Evolutionary conservation across 352 stramenopile genomes (phyloP), one percentile per base, ranked within the genome.

Genomic region (Globisporangium cederbergense): DNA sequence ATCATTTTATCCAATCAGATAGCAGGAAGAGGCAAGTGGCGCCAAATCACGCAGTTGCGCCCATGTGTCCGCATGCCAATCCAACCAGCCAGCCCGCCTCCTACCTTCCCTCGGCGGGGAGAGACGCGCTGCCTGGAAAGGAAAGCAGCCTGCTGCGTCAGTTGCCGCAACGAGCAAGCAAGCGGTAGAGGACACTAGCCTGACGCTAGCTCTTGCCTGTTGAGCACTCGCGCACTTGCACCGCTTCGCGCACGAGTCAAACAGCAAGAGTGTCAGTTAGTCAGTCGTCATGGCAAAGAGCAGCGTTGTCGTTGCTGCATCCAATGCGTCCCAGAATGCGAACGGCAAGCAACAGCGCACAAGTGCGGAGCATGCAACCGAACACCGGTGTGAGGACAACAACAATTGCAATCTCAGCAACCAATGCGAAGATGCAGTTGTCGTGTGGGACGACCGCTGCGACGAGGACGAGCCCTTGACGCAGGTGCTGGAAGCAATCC

Each of bases 401-500:
- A 20, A 16, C 55, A 60, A 51, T 20, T 40, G 7, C 55, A 20
- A 50, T 20, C 30, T 38, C 38, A 51, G 20, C 22, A 60, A 22
- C 55, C 25, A 49, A n/a, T n/a, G 25, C 36, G 36, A 60, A 11
- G 16, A 20, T 51, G 55, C 55, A 25, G 16, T 45, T 30, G 43
- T 10, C 25, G 28, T 20, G 32, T 62, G 57, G 57, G 43, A 55
- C 18, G 57, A 45, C 5, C 8, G 4, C 42, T 51, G 42, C 28
- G 50, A 52, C 5, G 22, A 34, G 28, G 38, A 58, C 60, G 61
- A 68, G 11, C 9, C 25, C 5, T n/a, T 62, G 34, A 52, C 65
- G 20, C 67, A 60, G 18, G 49, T 67, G 38, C 63, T 74, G 40
- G 74, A 81, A 58, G 60, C 70, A 42, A 72, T 85, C 36, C 75